These are phyloP conservation scores for Penstemon davidsonii DNA, from an alignment of 257 asterid species.

Conservation along the genomic window DNA sequence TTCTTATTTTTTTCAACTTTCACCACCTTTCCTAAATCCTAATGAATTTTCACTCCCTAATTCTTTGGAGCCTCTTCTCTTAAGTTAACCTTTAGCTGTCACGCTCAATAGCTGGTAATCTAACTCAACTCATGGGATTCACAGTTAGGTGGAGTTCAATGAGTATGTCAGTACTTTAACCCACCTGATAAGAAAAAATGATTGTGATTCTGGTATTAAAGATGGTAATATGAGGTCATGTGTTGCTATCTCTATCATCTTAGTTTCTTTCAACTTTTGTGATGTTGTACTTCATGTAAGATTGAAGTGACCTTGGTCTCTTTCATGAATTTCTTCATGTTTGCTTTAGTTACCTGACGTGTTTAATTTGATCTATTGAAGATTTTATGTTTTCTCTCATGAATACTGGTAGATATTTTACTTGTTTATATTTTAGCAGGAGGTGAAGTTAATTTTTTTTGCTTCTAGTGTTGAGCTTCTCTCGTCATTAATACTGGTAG, in stretches of 20 bases:
- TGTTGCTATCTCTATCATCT: too few species aligned
- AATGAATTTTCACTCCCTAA: neutral
- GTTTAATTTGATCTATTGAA: neutral
- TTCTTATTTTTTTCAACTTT: neutral
- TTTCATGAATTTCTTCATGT: neutral
- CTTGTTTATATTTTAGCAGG: neutral
- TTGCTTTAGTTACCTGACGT: too few species aligned
- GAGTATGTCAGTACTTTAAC: neutral
- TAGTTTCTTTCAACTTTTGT: too few species aligned
- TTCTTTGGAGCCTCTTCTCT: neutral
- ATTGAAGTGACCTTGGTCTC: too few species aligned
- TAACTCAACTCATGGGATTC: neutral
- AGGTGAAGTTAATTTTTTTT: neutral
- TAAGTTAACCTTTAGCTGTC: neutral
- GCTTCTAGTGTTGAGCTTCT: neutral
- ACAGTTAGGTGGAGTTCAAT: conserved; percentile 7
- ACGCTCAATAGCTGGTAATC: conserved; percentile 7
- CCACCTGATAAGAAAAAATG: neutral
- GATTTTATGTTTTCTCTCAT: neutral
- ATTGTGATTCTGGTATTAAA: conserved; percentile 3
- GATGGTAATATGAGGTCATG: neutral
- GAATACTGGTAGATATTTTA: neutral
- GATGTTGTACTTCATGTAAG: too few species aligned
- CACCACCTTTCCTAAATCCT: conserved; percentile 6
- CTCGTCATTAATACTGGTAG: too few species aligned